Base-by-base conservation (phyloP, 1,139 yeast species). In the Diutina sp. region DNA sequence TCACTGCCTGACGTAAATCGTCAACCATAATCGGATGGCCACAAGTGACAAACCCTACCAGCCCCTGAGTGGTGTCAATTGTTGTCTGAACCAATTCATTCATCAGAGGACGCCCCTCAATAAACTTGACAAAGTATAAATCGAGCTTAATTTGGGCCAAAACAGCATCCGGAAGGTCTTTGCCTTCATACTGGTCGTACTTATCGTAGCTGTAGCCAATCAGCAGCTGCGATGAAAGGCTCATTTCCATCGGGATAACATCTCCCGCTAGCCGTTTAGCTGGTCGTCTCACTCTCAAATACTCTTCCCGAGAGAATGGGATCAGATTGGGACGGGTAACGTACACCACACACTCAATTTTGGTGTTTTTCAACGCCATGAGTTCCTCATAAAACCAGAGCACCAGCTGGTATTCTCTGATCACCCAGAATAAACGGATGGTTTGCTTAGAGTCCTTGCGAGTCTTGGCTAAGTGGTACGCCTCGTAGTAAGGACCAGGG, bases 331-430 rank as follows among this genome's bases (percentile, higher is more conserved):
- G 51, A 1, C 53, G 41, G 12, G 84, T 78, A 18, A 82, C 66
- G 58, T 71, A 79, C 1, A 83, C 66, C 3, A 69, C 68, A 4
- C 66, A 71, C 47, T 68, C 71, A 52, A 77, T 69, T 3, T 62
- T 63, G 0, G 74, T 64, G 32, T 65, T 60, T 55, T 64, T 64
- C 57, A 82, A 64, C 3, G 67, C 64, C 32, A 65, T 57, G 41
- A 45, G 67, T 61, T 84, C 85, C 41, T 76, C 72, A 55, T 69
- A 67, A 65, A 82, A 82, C 83, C 84, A 81, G 12, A 65, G 62
- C 46, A 82, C 64, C 0, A 79, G 68, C 18, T 70, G 67, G 46
- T 68, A 69, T 56, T 78, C 80, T 58, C 80, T 70, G 2, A 80
- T 70, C 2, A 79, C 73, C 89, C 89, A 84, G 38, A 72, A 59